A percentile compares a stretch with the other conserved stretches of the same genome.
Conservation (phyloP, 2,329 filamentous ascomycete species). For the Fusarium bactridioides region DNA sequence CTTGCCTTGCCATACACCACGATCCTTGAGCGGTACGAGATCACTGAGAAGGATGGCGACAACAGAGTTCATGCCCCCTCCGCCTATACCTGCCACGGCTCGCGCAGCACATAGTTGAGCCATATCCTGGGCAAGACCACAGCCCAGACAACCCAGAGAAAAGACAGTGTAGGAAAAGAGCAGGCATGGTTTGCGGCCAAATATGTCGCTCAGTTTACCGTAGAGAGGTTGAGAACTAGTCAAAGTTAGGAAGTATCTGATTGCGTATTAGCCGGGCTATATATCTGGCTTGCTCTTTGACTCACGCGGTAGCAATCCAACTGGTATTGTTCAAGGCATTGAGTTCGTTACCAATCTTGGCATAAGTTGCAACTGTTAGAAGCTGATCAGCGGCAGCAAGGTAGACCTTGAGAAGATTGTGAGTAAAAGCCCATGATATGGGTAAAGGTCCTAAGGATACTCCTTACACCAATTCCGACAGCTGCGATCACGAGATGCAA, state of each 20-base stretch:
- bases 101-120: conserved; percentile 71
- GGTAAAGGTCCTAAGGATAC: background rate
- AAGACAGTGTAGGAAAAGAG: conserved; percentile 72
- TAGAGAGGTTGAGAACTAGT: conserved; percentile 80
- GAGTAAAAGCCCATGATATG: background rate
- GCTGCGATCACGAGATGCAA: conserved; percentile 50
- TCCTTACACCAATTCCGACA: conserved; percentile 49
- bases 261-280: background rate
- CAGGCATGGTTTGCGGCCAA: conserved; percentile 71
- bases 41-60: conserved; percentile 73
- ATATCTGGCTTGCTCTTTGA: background rate
- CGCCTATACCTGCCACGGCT: conserved; percentile 64
- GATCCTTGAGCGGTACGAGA: conserved; percentile 71
- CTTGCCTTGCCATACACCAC: conserved; percentile 77
- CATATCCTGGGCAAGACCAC: conserved; percentile 70
- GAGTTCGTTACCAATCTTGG: conserved; percentile 78
- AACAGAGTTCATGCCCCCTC: conserved; percentile 75
- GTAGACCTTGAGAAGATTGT: conserved; percentile 62
- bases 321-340: conserved; percentile 77
- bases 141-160: conserved; percentile 68
- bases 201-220: conserved; percentile 75
- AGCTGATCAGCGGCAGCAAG: conserved; percentile 79
- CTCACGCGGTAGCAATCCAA: conserved; percentile 70
- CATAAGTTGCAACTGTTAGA: conserved; percentile 79
- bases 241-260: conserved; percentile 74